Evolutionary conservation across 2,329 filamentous ascomycete species (phyloP).

Genomic region (Coniochaeta sp.): DNA sequence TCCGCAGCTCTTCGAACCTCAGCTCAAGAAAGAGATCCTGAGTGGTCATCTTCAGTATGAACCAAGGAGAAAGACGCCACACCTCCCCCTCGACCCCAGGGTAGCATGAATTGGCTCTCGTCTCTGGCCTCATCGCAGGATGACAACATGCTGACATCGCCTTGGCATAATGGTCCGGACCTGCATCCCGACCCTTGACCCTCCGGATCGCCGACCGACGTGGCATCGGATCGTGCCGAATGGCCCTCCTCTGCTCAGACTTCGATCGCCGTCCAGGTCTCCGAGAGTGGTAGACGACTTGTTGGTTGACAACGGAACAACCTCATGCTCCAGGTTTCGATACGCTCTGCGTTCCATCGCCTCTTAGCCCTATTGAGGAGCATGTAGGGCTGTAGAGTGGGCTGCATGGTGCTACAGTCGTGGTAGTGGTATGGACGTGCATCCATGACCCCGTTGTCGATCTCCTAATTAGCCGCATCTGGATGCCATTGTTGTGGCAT

Average conservation of each 20-base stretch:
- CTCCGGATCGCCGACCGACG: background rate
- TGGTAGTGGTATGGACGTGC: background rate
- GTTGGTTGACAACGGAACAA: background rate
- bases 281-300: background rate
- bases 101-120: background rate
- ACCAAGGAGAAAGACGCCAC: background rate
- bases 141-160: slow-evolving; percentile 1
- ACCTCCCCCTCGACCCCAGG: background rate
- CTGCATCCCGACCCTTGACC: background rate
- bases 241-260: background rate
- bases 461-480: background rate
- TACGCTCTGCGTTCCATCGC: background rate
- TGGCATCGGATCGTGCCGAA: slow-evolving; percentile 1
- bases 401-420: background rate
- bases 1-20: background rate
- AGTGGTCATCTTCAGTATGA: background rate
- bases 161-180: slow-evolving; percentile 1
- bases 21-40: background rate
- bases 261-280: background rate
- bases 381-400: background rate
- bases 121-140: background rate
- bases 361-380: background rate
- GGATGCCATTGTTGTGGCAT: background rate
- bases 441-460: slow-evolving; percentile 1
- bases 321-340: background rate